phyloP scores from a whole-genome alignment of 495 filamentous ascomycete genomes.

The Penicillium odoratum region DNA sequence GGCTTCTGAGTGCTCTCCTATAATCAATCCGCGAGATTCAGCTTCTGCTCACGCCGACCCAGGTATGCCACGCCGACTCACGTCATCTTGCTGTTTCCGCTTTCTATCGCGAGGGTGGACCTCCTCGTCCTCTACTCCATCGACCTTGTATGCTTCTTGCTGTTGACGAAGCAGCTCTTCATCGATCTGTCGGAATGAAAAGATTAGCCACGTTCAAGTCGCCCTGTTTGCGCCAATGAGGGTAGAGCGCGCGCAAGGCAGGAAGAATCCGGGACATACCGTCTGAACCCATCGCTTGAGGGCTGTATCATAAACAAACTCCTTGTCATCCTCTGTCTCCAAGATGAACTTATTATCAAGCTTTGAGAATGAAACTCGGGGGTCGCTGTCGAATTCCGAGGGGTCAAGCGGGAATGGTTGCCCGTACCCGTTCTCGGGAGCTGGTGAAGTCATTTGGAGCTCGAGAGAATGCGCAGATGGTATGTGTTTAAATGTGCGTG shows the following conservation, averaged over 20 bases:
- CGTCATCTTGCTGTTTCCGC: constrained; percentile 62
- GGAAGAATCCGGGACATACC: constrained; percentile 42
- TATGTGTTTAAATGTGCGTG: not conserved
- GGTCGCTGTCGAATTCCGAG: constrained; percentile 75
- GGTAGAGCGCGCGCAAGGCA: constrained; percentile 13
- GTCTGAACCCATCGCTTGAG: constrained; percentile 78
- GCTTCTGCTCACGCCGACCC: not conserved
- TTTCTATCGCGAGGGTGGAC: constrained; percentile 64
- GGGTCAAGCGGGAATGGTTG: constrained; percentile 66
- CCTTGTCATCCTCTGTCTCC: constrained; percentile 79
- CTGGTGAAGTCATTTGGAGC: constrained; percentile 25
- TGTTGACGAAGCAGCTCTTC: constrained; percentile 79
- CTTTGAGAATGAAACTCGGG: constrained; percentile 82
- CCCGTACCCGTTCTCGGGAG: constrained; percentile 21
- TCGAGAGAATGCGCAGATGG: not conserved
- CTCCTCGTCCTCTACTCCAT: constrained; percentile 65
- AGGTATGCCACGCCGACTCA: constrained; percentile 34
- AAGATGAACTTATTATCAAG: constrained; percentile 78
- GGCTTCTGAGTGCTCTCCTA: constrained; percentile 49
- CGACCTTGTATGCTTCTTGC: constrained; percentile 69
- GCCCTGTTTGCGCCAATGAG: not conserved
- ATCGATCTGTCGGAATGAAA: constrained; percentile 56
- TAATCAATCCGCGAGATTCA: not conserved
- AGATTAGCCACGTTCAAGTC: constrained; percentile 2
- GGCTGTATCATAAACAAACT: constrained; percentile 76